Evolutionary conservation across 2,329 filamentous ascomycete species (phyloP), one percentile per base, ranked within the genome.

Genomic region (Biscogniauxia sp.): DNA sequence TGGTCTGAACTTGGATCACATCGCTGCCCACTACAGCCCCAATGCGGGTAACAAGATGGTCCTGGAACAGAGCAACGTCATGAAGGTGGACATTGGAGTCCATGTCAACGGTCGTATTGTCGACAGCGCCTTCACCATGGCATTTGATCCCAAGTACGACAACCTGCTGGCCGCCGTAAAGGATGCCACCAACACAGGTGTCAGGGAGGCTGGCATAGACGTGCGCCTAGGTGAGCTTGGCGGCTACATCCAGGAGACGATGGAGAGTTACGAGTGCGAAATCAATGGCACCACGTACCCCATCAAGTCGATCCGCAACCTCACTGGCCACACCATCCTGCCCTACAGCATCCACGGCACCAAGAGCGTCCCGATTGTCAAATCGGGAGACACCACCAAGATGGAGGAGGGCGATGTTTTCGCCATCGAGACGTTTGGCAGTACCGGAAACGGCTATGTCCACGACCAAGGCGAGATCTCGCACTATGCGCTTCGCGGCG

Each of bases 361-460:
- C 70, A 97, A 97, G 83, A 93, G 91, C 67, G 92, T 97, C 56
- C 94, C 93, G 0, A 97, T 97, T 70, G 92, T 97, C 65, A 96
- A 96, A 81, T 89, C 87, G 64, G 85, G 86, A 64, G 92, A 96
- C 72, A 87, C 89, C 74, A 96, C 92, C 56, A 97, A 96, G 83
- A 98, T 98, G 94, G 93, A 97, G 79, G 94, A 97, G 78, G 93
- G 93, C 51, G 93, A 98, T 73, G 88, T 93, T 19, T 98, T 96
- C 75, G 93, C 93, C 66, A 96, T 97, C 69, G 93, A 97, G 80
- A 97, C 93, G 0, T 97, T 97, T 75, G 94, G 93, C 62, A 95
- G 90, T 74, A 97, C 93, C 20, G 94, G 93, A 65, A 93, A 92
- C 74, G 93, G 93, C 66, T 90, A 91, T 72, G 91, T 97, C 59